Evolutionary conservation across 805 yeast species (phyloP).

Genomic region (Metschnikowia lochheadii): DNA sequence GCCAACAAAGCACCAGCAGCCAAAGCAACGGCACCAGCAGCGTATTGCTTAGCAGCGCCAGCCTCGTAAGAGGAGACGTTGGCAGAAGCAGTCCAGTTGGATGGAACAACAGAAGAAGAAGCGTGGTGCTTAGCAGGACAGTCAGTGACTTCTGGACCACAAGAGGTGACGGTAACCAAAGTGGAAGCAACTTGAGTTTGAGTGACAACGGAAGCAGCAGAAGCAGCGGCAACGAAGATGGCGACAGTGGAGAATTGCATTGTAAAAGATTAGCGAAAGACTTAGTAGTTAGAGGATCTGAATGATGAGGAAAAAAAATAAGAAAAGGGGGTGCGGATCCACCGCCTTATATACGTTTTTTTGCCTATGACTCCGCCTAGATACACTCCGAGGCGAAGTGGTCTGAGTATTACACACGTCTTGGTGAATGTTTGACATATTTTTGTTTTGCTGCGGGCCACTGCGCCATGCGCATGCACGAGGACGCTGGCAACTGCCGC

Average conservation of each 20-base stretch:
- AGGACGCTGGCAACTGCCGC: neutral
- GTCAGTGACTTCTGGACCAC: constrained; percentile 43
- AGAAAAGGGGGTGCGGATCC: constrained; percentile 10
- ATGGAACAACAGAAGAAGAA: constrained; percentile 13
- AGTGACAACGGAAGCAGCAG: constrained; percentile 33
- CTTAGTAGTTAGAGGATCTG: constrained; percentile 25
- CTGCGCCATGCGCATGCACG: constrained; percentile 1
- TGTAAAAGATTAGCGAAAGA: constrained; percentile 21
- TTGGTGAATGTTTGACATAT: constrained; percentile 3
- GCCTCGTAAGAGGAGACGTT: constrained; percentile 32
- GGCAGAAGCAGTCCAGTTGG: constrained; percentile 22
- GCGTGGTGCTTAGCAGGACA: constrained; percentile 37
- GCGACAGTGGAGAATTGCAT: constrained; percentile 48
- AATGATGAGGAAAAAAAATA: constrained; percentile 16
- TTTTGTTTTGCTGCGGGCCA: neutral
- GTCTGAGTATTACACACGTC: neutral
- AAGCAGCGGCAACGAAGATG: constrained; percentile 30
- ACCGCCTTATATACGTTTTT: constrained; percentile 11
- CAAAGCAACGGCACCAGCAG: constrained; percentile 46
- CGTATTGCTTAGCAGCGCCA: constrained; percentile 33
- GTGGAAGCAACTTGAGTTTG: constrained; percentile 23
- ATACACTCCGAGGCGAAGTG: neutral
- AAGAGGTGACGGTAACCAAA: constrained; percentile 45
- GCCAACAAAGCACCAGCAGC: constrained; percentile 46
- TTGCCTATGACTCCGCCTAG: neutral